A percentile compares a stretch with the other conserved stretches of the same genome.
Conservation (phyloP, 805 yeast genomes). For the Ascoidea asiatica region DNA sequence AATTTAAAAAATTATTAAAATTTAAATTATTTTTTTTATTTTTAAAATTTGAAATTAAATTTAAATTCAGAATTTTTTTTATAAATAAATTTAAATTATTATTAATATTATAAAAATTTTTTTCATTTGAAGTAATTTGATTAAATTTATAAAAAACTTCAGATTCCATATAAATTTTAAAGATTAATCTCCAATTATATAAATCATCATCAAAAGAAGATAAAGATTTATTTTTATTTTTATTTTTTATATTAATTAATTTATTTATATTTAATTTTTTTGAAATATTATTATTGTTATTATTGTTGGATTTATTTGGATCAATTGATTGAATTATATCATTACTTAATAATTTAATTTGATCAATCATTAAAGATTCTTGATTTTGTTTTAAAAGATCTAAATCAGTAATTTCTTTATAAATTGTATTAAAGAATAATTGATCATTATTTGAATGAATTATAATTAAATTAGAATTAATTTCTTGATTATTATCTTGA, state of each 20-base stretch:
- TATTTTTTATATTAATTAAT: constrained; percentile 32
- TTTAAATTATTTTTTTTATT: constrained; percentile 29
- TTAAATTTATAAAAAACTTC: constrained; percentile 47
- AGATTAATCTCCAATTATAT: constrained; percentile 58
- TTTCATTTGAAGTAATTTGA: constrained; percentile 31
- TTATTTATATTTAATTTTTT: constrained; percentile 24
- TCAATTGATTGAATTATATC: constrained; percentile 45
- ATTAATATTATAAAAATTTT: constrained; percentile 31
- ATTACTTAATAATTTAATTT: constrained; percentile 38
- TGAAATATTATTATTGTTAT: constrained; percentile 20
- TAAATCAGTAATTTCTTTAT: constrained; percentile 6
- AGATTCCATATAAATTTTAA: constrained; percentile 49
- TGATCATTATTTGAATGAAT: constrained; percentile 8
- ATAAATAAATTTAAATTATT: constrained; percentile 28
- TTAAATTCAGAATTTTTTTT: constrained; percentile 23
- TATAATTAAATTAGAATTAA: constrained; percentile 10
- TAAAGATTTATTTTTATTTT: constrained; percentile 23
- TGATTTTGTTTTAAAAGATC: constrained; percentile 12
- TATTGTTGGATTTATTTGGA: constrained; percentile 35
- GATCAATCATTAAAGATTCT: constrained; percentile 13
- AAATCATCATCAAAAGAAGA: constrained; percentile 38
- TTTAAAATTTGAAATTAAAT: constrained; percentile 27
- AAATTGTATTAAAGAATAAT: constrained; percentile 5
- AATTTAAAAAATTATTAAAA: constrained; percentile 33
- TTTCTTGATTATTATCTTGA: constrained; percentile 4